A percentile compares a stretch with the other conserved stretches of the same genome.
Conservation (phyloP, 2,329 filamentous ascomycete genomes). For the Magnaporthales sp. region DNA sequence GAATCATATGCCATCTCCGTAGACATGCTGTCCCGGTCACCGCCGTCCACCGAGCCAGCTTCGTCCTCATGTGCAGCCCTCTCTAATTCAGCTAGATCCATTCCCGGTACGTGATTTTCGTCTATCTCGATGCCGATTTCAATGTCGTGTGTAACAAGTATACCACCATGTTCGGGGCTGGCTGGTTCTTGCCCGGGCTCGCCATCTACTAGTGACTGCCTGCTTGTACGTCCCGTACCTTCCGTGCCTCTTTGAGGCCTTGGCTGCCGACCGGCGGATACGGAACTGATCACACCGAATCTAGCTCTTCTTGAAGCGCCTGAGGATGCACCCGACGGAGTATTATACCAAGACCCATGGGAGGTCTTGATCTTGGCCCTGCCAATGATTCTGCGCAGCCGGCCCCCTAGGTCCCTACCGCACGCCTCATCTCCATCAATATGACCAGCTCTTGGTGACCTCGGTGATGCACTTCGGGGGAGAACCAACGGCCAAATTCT, state of each 20-base stretch:
- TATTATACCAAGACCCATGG: background rate
- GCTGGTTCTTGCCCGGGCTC: background rate
- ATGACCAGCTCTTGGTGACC: background rate
- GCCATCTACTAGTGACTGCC: background rate
- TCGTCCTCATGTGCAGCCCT: background rate
- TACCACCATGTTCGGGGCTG: background rate
- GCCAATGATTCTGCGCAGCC: background rate
- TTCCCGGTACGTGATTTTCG: background rate
- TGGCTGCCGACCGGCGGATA: background rate
- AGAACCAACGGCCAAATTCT: background rate
- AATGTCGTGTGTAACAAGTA: constrained; percentile 5
- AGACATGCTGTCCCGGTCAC: background rate
- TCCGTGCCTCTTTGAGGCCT: background rate
- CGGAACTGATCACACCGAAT: constrained; percentile 4
- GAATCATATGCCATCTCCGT: background rate
- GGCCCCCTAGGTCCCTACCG: background rate
- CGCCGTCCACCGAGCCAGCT: background rate
- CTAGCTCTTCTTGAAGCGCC: background rate
- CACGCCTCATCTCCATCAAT: background rate
- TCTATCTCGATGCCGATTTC: constrained; percentile 4
- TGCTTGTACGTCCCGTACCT: too few relatives aligned
- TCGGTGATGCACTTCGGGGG: background rate
- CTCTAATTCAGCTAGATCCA: background rate
- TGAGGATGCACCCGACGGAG: background rate
- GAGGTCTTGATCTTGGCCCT: background rate